Percentiles rank a stretch among this genome's conserved stretches.
phyloP scores from a whole-genome alignment of 192 early-diverging fungal genomes.

The Coemansia guatemalensis region DNA sequence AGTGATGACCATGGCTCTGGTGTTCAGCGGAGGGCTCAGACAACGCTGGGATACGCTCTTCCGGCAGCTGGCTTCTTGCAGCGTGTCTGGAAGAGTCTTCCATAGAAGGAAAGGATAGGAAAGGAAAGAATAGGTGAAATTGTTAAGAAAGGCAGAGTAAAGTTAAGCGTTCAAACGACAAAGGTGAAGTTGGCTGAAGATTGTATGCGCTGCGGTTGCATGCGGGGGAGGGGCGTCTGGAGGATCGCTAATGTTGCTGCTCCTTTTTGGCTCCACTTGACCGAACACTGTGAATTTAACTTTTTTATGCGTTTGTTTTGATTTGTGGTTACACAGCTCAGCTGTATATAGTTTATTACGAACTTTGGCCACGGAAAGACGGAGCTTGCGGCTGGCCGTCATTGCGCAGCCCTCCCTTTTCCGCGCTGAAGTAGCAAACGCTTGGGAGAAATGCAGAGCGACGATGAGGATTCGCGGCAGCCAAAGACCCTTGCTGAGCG shows the following conservation, averaged over 20 bases:
- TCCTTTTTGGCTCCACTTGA: not conserved
- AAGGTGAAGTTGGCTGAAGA: no score
- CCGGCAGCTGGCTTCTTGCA: not conserved
- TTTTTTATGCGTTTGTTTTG: not conserved
- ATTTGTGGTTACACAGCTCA: not conserved
- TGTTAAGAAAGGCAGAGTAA: not conserved
- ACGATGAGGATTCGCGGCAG: conserved; percentile 33
- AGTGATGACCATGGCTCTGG: not conserved
- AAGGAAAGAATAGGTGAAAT: not conserved
- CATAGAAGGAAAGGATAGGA: not conserved
- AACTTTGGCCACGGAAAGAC: not conserved
- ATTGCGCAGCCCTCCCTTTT: conserved; percentile 1
- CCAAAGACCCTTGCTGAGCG: conserved; percentile 54
- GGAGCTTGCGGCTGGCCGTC: not conserved
- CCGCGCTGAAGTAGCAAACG: conserved; percentile 1
- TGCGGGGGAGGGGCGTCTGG: not conserved
- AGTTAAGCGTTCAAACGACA: not conserved
- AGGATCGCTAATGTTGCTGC: not conserved
- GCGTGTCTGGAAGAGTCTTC: not conserved
- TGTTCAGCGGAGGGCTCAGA: not conserved
- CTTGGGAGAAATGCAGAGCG: conserved; percentile 27
- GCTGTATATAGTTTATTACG: not conserved
- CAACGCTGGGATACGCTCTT: not conserved
- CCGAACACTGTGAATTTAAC: not conserved
- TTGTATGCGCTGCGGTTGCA: not conserved